Evolutionary conservation across 2,329 filamentous ascomycete species (phyloP).

Genomic region (Tolypocladium nubicola): DNA sequence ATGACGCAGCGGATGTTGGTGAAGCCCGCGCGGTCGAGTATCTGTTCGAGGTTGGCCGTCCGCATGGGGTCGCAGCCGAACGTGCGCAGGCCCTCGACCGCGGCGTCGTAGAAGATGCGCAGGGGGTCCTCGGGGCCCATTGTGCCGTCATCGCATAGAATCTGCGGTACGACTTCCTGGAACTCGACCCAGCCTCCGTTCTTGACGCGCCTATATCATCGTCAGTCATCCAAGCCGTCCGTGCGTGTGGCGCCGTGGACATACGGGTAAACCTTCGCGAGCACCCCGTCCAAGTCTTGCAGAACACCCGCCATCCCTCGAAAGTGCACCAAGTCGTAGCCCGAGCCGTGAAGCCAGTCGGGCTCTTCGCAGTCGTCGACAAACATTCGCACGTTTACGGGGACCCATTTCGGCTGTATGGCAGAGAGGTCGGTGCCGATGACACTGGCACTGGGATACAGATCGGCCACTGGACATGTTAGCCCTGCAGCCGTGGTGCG

Average conservation of each 20-base stretch:
- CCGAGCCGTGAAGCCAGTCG: slow-evolving; percentile 41
- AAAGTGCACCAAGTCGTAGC: slow-evolving; percentile 47
- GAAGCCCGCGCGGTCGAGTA: slow-evolving; percentile 32
- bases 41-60: slow-evolving; percentile 19
- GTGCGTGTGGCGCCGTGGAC: slow-evolving; percentile 1
- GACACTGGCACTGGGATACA: slow-evolving; percentile 28
- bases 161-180: slow-evolving; percentile 31
- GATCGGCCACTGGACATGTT: slow-evolving; percentile 24
- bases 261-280: slow-evolving; percentile 25
- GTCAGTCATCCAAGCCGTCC: neutral
- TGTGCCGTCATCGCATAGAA: slow-evolving; percentile 32
- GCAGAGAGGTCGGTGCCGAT: slow-evolving; percentile 32
- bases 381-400: slow-evolving; percentile 50
- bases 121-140: slow-evolving; percentile 30
- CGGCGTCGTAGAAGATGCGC: slow-evolving; percentile 20
- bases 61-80: slow-evolving; percentile 28
- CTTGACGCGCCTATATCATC: slow-evolving; percentile 22
- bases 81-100: slow-evolving; percentile 18
- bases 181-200: slow-evolving; percentile 43
- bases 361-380: slow-evolving; percentile 50
- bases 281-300: slow-evolving; percentile 37
- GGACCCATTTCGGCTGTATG: slow-evolving; percentile 38
- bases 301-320: slow-evolving; percentile 39
- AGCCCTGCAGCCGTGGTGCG: neutral
- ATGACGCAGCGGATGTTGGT: slow-evolving; percentile 29